Conservation (phyloP, 257 asterid genomes). For the Voacanga thouarsii region DNA sequence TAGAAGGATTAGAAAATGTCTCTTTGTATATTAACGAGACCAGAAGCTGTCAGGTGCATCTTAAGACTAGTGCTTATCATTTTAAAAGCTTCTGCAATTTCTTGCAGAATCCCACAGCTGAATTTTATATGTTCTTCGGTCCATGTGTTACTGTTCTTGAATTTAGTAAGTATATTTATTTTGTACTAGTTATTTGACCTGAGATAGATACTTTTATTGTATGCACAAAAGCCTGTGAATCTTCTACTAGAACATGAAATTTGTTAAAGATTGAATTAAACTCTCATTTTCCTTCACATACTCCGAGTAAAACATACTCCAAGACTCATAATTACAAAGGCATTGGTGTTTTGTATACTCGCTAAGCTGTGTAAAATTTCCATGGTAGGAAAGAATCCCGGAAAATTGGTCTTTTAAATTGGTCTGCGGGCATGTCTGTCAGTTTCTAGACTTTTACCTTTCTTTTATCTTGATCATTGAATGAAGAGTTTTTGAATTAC, state of each 20-base stretch:
- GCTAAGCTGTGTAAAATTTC: constrained; percentile 12
- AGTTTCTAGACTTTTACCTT: constrained; percentile 19
- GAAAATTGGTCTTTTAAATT: constrained; percentile 32
- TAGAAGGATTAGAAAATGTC: background rate
- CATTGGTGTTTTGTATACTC: constrained; percentile 27
- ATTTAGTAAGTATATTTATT: background rate
- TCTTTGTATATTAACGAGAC: background rate
- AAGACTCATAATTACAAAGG: constrained; percentile 14
- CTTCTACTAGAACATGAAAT: background rate
- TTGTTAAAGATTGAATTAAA: background rate
- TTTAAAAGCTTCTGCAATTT: background rate
- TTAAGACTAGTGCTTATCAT: background rate
- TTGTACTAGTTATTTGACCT: constrained; percentile 13
- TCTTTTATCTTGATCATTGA: constrained; percentile 4
- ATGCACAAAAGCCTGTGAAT: background rate
- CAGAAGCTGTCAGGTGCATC: constrained; percentile 7
- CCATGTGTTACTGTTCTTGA: background rate
- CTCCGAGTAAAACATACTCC: background rate
- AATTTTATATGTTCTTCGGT: background rate
- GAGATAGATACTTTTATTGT: background rate
- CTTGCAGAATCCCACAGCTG: constrained; percentile 15
- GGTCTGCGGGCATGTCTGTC: constrained; percentile 54
- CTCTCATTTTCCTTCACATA: background rate
- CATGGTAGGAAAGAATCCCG: constrained; percentile 28
- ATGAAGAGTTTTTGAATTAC: background rate